phyloP scores from a whole-genome alignment of 495 filamentous ascomycete genomes.

The Paragyromitra xinjiangensis region DNA sequence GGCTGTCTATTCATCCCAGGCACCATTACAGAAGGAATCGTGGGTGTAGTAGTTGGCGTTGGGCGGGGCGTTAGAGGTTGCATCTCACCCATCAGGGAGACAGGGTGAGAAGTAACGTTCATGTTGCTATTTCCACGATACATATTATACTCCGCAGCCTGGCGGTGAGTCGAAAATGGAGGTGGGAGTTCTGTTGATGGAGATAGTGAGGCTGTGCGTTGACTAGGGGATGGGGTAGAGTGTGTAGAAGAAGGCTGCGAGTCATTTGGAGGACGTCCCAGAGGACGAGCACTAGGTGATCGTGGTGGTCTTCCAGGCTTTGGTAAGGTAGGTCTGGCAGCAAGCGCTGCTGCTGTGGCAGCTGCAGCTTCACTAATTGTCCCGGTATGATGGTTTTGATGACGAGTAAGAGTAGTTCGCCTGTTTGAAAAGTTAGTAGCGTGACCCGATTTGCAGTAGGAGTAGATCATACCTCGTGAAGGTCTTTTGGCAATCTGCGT shows the following conservation, averaged over 20 bases:
- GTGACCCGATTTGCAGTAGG: neutral
- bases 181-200: constrained; percentile 79
- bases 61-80: constrained; percentile 76
- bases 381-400: constrained; percentile 94
- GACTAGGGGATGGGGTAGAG: constrained; percentile 86
- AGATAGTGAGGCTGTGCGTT: constrained; percentile 78
- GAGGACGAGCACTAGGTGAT: constrained; percentile 72
- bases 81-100: constrained; percentile 75
- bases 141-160: constrained; percentile 66
- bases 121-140: constrained; percentile 67
- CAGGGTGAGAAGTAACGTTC: constrained; percentile 76
- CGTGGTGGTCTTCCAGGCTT: constrained; percentile 66
- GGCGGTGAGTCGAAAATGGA: constrained; percentile 75
- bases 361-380: constrained; percentile 93
- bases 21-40: constrained; percentile 67
- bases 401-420: constrained; percentile 90
- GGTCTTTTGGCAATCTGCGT: constrained; percentile 97
- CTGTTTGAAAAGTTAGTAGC: constrained; percentile 59
- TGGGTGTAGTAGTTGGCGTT: constrained; percentile 70
- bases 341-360: constrained; percentile 83
- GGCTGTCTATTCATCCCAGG: constrained; percentile 62
- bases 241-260: constrained; percentile 83
- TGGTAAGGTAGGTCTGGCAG: constrained; percentile 67
- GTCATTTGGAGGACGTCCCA: constrained; percentile 62
- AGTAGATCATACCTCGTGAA: constrained; percentile 69